phyloP scores from a whole-genome alignment of 164 flowering plant genomes.

The Houttuynia cordata region DNA sequence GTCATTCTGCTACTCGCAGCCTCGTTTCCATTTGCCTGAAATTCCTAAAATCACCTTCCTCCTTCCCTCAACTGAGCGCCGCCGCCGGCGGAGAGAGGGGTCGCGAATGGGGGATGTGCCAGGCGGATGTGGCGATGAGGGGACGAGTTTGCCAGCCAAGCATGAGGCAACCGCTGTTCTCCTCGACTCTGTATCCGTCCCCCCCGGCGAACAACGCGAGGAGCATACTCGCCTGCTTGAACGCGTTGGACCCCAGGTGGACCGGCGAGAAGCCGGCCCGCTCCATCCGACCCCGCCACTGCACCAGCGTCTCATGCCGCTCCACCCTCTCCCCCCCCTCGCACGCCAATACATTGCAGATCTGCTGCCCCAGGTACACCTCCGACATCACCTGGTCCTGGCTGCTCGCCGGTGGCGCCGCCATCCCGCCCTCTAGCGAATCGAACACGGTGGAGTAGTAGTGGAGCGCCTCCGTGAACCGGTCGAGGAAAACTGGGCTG shows the following conservation, averaged over 20 bases:
- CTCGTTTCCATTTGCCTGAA: too few relatives aligned
- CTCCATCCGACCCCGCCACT: constrained; percentile 60
- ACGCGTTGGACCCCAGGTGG: constrained; percentile 41
- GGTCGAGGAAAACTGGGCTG: constrained; percentile 26
- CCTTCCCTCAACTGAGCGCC: too few relatives aligned
- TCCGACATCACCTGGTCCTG: constrained; percentile 51
- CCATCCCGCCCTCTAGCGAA: constrained; percentile 37
- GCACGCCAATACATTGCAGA: constrained; percentile 60
- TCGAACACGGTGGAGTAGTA: constrained; percentile 81
- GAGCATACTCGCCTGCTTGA: constrained; percentile 57
- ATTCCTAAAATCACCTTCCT: too few relatives aligned
- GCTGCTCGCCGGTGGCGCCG: constrained; percentile 30
- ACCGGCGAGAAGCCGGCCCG: constrained; percentile 45
- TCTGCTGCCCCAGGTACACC: constrained; percentile 64
- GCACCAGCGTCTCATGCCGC: constrained; percentile 52
- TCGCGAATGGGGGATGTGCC: constrained; percentile 19
- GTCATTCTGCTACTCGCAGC: too few relatives aligned
- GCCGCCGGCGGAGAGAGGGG: not conserved
- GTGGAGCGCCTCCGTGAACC: constrained; percentile 49
- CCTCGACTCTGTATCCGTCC: constrained; percentile 29
- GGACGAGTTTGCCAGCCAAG: constrained; percentile 68
- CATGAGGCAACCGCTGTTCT: constrained; percentile 36
- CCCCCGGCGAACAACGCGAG: constrained; percentile 62
- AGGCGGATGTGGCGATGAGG: constrained; percentile 72
- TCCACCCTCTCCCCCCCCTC: constrained; percentile 73